Percentiles rank a stretch among this genome's conserved stretches.
phyloP scores from a whole-genome alignment of 148 eudicot genomes.

The Rhododendron williamsianum region DNA sequence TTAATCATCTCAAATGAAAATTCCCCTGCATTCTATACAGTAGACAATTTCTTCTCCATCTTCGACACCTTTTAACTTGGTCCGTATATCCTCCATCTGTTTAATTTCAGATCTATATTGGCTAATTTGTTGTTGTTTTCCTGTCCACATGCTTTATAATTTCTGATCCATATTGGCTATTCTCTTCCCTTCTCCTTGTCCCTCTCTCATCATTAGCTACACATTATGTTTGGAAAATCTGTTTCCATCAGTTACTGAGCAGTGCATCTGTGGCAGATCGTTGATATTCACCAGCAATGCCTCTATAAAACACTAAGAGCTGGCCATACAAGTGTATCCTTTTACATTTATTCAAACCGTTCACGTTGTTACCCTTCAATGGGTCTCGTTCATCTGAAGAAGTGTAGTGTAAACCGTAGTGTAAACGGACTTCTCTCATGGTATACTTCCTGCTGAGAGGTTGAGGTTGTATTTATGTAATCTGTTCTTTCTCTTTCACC shows the following conservation, averaged over 20 bases:
- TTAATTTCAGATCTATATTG: not conserved
- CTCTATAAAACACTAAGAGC: constrained; percentile 87
- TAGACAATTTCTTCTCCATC: not conserved
- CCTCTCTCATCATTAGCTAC: not conserved
- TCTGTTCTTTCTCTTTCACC: not conserved
- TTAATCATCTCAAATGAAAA: no score
- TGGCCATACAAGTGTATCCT: constrained; percentile 95
- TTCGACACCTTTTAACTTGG: not conserved
- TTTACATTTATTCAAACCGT: not conserved
- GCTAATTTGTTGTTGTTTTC: not conserved
- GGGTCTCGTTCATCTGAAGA: not conserved
- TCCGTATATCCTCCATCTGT: not conserved
- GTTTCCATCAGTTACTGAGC: constrained; percentile 15
- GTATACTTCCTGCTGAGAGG: no score
- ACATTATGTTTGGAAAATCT: not conserved
- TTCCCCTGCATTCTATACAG: not conserved
- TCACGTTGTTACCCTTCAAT: not conserved
- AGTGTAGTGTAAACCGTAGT: not conserved
- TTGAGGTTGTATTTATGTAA: not conserved
- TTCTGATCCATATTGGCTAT: no score
- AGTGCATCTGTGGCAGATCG: constrained; percentile 53
- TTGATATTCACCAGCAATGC: constrained; percentile 66
- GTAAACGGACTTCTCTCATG: no score
- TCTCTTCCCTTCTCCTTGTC: not conserved
- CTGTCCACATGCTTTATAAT: not conserved